Evolutionary conservation across 805 yeast genomes (phyloP), one percentile per base, ranked within the genome.

Genomic region (Candida khao-thaluensis): DNA sequence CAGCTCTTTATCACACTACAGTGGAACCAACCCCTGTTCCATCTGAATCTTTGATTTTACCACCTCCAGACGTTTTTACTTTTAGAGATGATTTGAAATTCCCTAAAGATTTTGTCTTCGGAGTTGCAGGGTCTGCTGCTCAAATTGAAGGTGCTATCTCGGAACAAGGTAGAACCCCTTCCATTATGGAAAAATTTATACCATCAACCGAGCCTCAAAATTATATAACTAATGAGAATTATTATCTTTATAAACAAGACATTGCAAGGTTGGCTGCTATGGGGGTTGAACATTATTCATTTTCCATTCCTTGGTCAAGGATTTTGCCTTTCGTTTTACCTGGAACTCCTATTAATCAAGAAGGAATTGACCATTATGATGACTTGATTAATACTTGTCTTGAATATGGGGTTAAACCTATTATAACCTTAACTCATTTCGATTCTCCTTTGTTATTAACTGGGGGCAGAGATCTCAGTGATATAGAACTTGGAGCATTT

Each of bases 131-230:
- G 10, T 55, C 65, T 14, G 63, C 65, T 11, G 52, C 57, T 17
- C 69, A 63, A 47, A 53, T 61, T 32, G 69, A 63, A 48, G 68
- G 67, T 16, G 65, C 69, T 7, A 52, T 55, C 20, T 54, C 56
- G 18, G 62, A 52, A 21, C 63, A 62, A 38, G 62, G 63, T 7
- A 50, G 61, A 31, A 48, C 59, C 3, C 68, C 66, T 10, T 45
- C 61, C 9, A 44, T 59, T 17, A 48, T 54, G 52, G 69, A 63
- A 41, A 48, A 40, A 4, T 39, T 49, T 16, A 36, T 52, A 5
- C 10, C 10, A 16, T 32, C 35, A 10, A 43, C 40, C 21, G 31
- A 32, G 16, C 52, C 54, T 4, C 47, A 54, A 26, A 54, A 57
- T 35, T 50, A 44, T 24, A 45, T 57, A 29, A 53, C 65, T 11